These are phyloP conservation scores for Nemania abortiva DNA, from an alignment of 2,329 filamentous ascomycete species.

Conservation along the genomic window DNA sequence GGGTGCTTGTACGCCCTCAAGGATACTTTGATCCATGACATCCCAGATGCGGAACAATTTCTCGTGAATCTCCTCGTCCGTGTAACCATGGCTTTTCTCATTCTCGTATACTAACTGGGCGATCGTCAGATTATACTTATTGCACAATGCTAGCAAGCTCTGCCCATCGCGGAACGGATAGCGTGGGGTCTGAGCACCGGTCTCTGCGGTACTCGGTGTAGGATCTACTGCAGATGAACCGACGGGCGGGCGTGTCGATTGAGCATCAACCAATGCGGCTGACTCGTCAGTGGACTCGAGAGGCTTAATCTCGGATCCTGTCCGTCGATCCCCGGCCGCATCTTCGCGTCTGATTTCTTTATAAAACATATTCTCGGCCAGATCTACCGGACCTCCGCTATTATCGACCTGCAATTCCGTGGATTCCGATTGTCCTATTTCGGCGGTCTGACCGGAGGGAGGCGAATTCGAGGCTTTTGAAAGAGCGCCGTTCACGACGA, in stretches of 20 bases:
- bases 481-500: slow-evolving; percentile 64
- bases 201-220: slow-evolving; percentile 23
- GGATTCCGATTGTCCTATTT: slow-evolving; percentile 35
- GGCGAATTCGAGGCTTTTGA: slow-evolving; percentile 55
- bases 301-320: slow-evolving; percentile 58
- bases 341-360: slow-evolving; percentile 62
- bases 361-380: slow-evolving; percentile 65
- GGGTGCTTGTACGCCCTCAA: slow-evolving; percentile 62
- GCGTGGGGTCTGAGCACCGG: slow-evolving; percentile 53
- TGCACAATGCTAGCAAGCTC: slow-evolving; percentile 60
- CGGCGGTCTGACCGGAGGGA: slow-evolving; percentile 29
- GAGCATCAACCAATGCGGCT: slow-evolving; percentile 33
- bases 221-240: slow-evolving; percentile 36
- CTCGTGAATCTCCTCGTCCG: slow-evolving; percentile 61
- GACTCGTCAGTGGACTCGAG: slow-evolving; percentile 45
- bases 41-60: slow-evolving; percentile 64
- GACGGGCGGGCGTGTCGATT: slow-evolving; percentile 23
- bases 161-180: slow-evolving; percentile 62
- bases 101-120: slow-evolving; percentile 66
- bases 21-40: slow-evolving; percentile 65
- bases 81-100: slow-evolving; percentile 64
- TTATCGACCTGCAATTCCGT: slow-evolving; percentile 45
- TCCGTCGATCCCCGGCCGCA: slow-evolving; percentile 60
- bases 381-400: slow-evolving; percentile 58
- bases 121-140: slow-evolving; percentile 64